Percentiles rank a stretch among this genome's conserved stretches.
Evolutionary conservation across 139 green algal genomes (phyloP).

Genomic region (Chlamydomonas sp.): DNA sequence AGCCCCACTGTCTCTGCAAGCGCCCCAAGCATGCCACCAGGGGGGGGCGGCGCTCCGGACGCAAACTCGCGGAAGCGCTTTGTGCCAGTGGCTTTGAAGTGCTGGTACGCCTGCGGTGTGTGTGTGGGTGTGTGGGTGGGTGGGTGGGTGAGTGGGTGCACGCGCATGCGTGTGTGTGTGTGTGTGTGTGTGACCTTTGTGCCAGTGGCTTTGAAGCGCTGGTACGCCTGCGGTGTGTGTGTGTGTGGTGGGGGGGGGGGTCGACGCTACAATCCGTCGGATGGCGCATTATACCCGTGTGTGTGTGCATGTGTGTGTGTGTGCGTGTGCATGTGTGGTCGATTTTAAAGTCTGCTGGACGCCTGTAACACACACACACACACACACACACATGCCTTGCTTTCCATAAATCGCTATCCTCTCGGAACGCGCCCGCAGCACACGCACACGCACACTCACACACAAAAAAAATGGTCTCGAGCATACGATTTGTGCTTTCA

Average conservation of each 20-base stretch:
- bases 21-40: background rate
- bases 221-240: slow-evolving; percentile 1
- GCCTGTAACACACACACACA: too few relatives aligned
- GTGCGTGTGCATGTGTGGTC: background rate
- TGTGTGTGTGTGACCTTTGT: background rate
- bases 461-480: too few relatives aligned
- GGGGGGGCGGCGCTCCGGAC: background rate
- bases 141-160: too few relatives aligned
- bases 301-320: background rate
- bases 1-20: background rate
- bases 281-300: too few relatives aligned
- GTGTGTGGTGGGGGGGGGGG: too few relatives aligned
- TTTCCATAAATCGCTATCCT: background rate
- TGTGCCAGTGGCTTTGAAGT: background rate
- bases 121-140: too few relatives aligned
- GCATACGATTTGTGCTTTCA: too few relatives aligned
- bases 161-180: background rate
- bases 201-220: background rate
- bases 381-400: too few relatives aligned
- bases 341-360: too few relatives aligned
- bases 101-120: background rate
- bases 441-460: background rate
- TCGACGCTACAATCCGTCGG: too few relatives aligned
- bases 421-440: background rate
- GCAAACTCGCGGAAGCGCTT: slow-evolving; percentile 5